Evolutionary conservation across 1,284 basidiomycete species (phyloP).

Genomic region (Rhodofomes roseus): DNA sequence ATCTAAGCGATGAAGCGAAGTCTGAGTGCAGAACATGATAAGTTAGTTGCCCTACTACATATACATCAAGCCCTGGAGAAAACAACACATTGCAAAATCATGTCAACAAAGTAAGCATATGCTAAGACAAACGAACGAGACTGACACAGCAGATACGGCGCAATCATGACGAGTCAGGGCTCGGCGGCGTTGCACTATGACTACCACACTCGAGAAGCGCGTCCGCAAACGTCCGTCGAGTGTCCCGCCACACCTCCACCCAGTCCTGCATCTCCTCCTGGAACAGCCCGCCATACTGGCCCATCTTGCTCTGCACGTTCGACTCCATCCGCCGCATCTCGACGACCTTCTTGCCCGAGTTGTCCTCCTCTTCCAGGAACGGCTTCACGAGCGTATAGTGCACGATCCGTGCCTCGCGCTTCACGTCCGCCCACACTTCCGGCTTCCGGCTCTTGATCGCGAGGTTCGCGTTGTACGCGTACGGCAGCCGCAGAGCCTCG

Average conservation of each 20-base stretch:
- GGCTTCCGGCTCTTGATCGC: slow-evolving; percentile 36
- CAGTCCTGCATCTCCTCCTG: slow-evolving; percentile 34
- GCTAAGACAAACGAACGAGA: too few species aligned
- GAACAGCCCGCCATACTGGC: slow-evolving; percentile 22
- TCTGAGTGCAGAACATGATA: too few species aligned
- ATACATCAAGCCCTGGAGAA: not conserved
- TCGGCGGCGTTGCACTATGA: not conserved
- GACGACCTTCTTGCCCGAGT: slow-evolving; percentile 19
- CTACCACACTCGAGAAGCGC: slow-evolving; percentile 13
- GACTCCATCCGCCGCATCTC: slow-evolving; percentile 22
- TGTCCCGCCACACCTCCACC: slow-evolving; percentile 29
- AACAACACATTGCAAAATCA: not conserved
- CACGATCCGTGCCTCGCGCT: slow-evolving; percentile 33
- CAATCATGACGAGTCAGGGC: not conserved
- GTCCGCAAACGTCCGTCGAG: slow-evolving; percentile 17
- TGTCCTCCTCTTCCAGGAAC: slow-evolving; percentile 24
- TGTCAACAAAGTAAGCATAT: too few species aligned
- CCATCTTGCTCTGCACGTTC: slow-evolving; percentile 19
- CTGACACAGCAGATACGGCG: not conserved
- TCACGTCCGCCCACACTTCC: slow-evolving; percentile 32
- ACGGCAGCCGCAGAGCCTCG: slow-evolving; percentile 37
- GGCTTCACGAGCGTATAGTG: slow-evolving; percentile 41
- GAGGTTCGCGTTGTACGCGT: slow-evolving; percentile 44
- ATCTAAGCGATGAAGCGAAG: too few species aligned
- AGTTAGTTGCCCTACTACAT: not conserved